Conservation (phyloP, 2,329 filamentous ascomycete species). For the Paraconiothyrium brasiliense region DNA sequence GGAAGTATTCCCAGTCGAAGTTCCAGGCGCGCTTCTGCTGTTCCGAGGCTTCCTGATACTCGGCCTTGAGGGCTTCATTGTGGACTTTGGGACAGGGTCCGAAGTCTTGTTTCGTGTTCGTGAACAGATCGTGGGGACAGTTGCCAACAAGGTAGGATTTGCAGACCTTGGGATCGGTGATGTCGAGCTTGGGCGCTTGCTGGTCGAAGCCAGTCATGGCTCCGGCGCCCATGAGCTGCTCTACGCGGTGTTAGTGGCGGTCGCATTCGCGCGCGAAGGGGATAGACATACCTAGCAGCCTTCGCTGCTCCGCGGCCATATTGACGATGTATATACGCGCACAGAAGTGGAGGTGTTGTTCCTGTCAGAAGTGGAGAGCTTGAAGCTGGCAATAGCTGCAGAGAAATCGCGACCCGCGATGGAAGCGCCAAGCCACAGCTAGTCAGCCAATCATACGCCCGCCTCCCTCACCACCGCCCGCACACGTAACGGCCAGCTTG, state of each 20-base stretch:
- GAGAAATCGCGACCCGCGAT: slow-evolving; percentile 36
- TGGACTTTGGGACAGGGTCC: slow-evolving; percentile 90
- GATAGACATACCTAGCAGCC: slow-evolving; percentile 77
- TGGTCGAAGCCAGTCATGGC: slow-evolving; percentile 80
- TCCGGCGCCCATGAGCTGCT: slow-evolving; percentile 83
- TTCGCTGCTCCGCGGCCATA: slow-evolving; percentile 98
- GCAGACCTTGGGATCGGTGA: slow-evolving; percentile 93
- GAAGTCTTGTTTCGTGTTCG: slow-evolving; percentile 98
- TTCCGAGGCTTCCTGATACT: slow-evolving; percentile 80
- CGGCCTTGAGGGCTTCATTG: slow-evolving; percentile 84
- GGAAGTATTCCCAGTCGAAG: slow-evolving; percentile 96
- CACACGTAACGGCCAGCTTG: slow-evolving; percentile 11
- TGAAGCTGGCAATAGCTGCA: not conserved
- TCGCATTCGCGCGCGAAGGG: not conserved
- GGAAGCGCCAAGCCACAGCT: slow-evolving; percentile 30
- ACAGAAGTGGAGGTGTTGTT: not conserved
- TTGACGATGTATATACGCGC: slow-evolving; percentile 24
- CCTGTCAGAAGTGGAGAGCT: not conserved
- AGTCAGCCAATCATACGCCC: slow-evolving; percentile 34
- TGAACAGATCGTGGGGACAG: slow-evolving; percentile 98
- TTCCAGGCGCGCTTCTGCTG: slow-evolving; percentile 80
- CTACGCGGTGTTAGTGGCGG: slow-evolving; percentile 55
- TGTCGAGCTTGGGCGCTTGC: slow-evolving; percentile 81
- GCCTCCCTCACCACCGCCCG: slow-evolving; percentile 9
- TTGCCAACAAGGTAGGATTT: slow-evolving; percentile 92